A percentile compares a stretch with the other conserved stretches of the same genome.
Conservation (phyloP, 192 early-diverging fungal genomes). For the Coemansia sp. region DNA sequence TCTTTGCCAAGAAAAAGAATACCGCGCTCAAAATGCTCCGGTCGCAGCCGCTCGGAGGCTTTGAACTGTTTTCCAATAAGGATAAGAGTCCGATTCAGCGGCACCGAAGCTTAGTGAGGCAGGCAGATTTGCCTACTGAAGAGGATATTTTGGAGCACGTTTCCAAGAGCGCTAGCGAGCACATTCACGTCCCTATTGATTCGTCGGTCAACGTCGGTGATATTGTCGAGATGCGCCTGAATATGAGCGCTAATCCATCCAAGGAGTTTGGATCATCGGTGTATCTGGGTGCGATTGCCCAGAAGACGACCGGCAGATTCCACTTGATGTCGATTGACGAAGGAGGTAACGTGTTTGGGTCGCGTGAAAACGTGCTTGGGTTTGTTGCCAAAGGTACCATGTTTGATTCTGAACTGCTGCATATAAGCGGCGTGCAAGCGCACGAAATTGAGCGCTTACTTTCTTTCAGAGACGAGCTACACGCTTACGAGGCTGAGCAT, state of each 20-base stretch:
- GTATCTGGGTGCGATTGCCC: slow-evolving; percentile 18
- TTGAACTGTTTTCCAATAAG: not conserved
- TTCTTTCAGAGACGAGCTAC: slow-evolving; percentile 21
- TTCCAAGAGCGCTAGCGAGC: slow-evolving; percentile 2
- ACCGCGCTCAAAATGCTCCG: not conserved
- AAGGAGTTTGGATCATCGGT: not conserved
- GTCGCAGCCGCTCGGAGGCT: not conserved
- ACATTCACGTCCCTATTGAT: slow-evolving; percentile 28
- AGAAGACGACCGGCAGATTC: slow-evolving; percentile 45
- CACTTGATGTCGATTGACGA: slow-evolving; percentile 21
- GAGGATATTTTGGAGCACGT: slow-evolving; percentile 17
- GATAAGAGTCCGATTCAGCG: not conserved
- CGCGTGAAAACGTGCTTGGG: slow-evolving; percentile 28
- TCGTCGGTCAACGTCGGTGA: slow-evolving; percentile 40
- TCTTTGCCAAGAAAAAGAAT: too few species aligned
- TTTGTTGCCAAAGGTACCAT: slow-evolving; percentile 44
- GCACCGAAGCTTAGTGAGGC: slow-evolving; percentile 12
- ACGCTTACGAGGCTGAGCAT: slow-evolving; percentile 23
- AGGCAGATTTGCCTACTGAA: slow-evolving; percentile 5
- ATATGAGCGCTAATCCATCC: not conserved
- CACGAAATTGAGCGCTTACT: slow-evolving; percentile 15
- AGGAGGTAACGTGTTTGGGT: slow-evolving; percentile 6
- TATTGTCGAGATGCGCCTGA: slow-evolving; percentile 34
- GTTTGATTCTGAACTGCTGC: slow-evolving; percentile 34
- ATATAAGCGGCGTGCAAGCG: slow-evolving; percentile 14